These are phyloP conservation scores for Sugiyamaella chiloensis DNA, from an alignment of 805 yeast genomes.

Conservation along the genomic window DNA sequence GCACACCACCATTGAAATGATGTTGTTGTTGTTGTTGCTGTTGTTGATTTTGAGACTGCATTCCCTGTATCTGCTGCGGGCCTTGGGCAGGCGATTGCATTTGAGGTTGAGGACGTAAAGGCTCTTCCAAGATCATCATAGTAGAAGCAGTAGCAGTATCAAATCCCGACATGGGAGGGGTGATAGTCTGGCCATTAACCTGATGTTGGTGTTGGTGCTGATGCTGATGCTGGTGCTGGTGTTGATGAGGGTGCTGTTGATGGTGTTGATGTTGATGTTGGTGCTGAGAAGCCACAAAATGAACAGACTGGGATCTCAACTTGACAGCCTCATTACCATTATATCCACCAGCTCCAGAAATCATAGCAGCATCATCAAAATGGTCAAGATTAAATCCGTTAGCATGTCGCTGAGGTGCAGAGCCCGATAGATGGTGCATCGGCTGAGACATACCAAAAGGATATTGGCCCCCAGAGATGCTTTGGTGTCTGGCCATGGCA, in stretches of 20 bases:
- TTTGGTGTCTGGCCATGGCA: constrained; percentile 10
- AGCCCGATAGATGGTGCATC: constrained; percentile 5
- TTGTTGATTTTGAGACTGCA: constrained; percentile 6
- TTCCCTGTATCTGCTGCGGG: constrained; percentile 4
- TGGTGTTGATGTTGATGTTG: background rate
- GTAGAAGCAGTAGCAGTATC: constrained; percentile 3
- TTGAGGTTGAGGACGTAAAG: background rate
- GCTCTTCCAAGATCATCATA: constrained; percentile 7
- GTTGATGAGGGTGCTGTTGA: background rate
- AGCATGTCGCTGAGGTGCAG: constrained; percentile 2
- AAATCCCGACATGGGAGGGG: constrained; percentile 2
- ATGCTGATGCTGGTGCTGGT: background rate
- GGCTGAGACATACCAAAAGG: constrained; percentile 5
- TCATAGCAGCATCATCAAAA: background rate
- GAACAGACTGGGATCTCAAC: background rate
- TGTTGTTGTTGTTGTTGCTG: constrained; percentile 6
- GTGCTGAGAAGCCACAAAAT: background rate
- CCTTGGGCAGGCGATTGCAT: background rate
- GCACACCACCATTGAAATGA: background rate
- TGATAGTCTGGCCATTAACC: background rate
- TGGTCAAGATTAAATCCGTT: background rate
- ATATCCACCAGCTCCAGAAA: background rate
- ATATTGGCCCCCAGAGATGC: constrained; percentile 7
- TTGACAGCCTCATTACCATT: background rate
- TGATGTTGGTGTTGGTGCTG: background rate